Base-by-base conservation (phyloP, 345 rosid species). In the Ceriops zippeliana region DNA sequence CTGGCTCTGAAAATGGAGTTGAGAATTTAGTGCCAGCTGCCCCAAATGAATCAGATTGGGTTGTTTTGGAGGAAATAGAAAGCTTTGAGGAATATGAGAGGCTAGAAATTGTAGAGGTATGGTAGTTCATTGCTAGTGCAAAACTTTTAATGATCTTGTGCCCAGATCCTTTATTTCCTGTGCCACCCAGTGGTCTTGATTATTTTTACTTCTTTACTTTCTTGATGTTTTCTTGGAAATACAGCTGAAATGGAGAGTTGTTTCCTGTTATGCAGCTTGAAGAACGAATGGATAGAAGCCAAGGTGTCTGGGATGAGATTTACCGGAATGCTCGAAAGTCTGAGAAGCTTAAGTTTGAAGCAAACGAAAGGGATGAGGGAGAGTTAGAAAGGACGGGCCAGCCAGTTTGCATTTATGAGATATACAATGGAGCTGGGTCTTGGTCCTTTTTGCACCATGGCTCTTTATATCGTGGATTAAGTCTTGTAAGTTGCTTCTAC, bases 351-450 rank as follows among this genome's bases (percentile, higher is more conserved):
- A 96, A 79, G 70, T 90, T 89, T 76, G 98, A 96, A 80, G 83
- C 75, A 68, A 90, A 96, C 66, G 99, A 96, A 77, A 87, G 97
- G 78, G 99, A 92, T 78, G 98, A 96, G 83, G 99, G 98, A 70
- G 99, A 96, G 80, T 89, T 96, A 53, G 99, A 92, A 76, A 83
- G 99, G 81, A 96, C 93, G 20, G 99, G 99, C 58, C 97, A 96
- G 77, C 86, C 90, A 21, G 85, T 96, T 70, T 89, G 97, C 78
- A 90, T 96, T 64, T 96, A 96, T 73, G 98, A 96, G 86, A 86
- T 96, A 69, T 96, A 90, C 26, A 63, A 82, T 68, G 98, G 96
- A 70, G 74, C 89, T 76, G 99, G 99, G 75, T 93, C 96, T 6
- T 96, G 95, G 99, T 86, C 92, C 15, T 90, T 96, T 84, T 80